Evolutionary conservation across 129 eudicot genomes (phyloP).

Genomic region (Solidago caesia): DNA sequence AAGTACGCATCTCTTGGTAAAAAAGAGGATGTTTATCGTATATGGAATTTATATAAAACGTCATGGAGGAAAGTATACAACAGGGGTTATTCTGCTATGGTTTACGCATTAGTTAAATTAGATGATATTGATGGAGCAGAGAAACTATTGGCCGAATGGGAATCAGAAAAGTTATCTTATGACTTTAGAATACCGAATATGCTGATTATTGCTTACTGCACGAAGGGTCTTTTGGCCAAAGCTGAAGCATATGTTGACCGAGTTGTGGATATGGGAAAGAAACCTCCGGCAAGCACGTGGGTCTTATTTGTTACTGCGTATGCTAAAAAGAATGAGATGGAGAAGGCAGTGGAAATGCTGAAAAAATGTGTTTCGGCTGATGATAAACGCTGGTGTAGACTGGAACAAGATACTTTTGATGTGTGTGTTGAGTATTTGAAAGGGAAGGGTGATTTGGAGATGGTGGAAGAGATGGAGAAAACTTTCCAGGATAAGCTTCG

Average conservation of each 20-base stretch:
- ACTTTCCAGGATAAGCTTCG: slow-evolving; percentile 18
- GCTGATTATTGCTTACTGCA: slow-evolving; percentile 43
- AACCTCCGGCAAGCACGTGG: slow-evolving; percentile 48
- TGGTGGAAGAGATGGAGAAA: slow-evolving; percentile 27
- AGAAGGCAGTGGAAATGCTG: slow-evolving; percentile 48
- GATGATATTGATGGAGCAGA: slow-evolving; percentile 63
- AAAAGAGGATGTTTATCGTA: slow-evolving; percentile 50
- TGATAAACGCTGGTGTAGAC: slow-evolving; percentile 23
- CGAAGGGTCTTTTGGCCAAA: slow-evolving; percentile 40
- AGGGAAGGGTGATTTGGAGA: slow-evolving; percentile 30
- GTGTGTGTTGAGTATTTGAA: slow-evolving; percentile 42
- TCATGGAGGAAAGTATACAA: slow-evolving; percentile 38
- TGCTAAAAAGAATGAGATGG: slow-evolving; percentile 34
- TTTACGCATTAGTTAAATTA: slow-evolving; percentile 51
- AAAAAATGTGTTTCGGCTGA: slow-evolving; percentile 32
- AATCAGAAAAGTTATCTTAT: slow-evolving; percentile 33
- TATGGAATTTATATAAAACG: slow-evolving; percentile 51
- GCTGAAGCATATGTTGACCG: slow-evolving; percentile 55
- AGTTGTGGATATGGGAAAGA: slow-evolving; percentile 39
- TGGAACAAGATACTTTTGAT: slow-evolving; percentile 26
- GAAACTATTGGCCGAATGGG: slow-evolving; percentile 61
- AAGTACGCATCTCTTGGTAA: slow-evolving; percentile 41
- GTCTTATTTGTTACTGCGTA: slow-evolving; percentile 45
- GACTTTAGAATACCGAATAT: slow-evolving; percentile 54
- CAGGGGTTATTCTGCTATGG: slow-evolving; percentile 46